A percentile compares a stretch with the other conserved stretches of the same genome.
phyloP scores from a whole-genome alignment of 108 stramenopile species.

The Nitzschia sp. region DNA sequence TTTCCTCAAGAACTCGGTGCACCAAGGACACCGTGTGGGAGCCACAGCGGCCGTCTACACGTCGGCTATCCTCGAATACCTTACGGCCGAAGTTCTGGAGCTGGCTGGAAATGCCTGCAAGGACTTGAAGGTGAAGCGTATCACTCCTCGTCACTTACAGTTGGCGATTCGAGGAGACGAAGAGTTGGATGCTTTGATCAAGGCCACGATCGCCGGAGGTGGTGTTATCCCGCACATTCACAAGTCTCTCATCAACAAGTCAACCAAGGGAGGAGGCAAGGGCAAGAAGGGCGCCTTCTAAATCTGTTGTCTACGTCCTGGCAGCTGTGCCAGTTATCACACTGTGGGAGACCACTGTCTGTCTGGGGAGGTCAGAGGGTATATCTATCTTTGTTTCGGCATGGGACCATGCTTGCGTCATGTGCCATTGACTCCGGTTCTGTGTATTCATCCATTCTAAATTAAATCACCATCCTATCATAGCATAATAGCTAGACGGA shows the following conservation, averaged over 20 bases:
- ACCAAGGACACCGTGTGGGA: slow-evolving; percentile 94
- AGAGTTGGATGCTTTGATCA: slow-evolving; percentile 99
- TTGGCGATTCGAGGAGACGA: slow-evolving; percentile 99
- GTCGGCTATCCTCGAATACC: slow-evolving; percentile 98
- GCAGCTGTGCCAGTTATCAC: neutral
- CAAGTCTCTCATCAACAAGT: slow-evolving; percentile 99
- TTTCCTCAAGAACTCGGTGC: slow-evolving; percentile 96
- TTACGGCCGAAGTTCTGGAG: slow-evolving; percentile 99
- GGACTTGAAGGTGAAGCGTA: slow-evolving; percentile 99
- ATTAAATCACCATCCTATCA: neutral
- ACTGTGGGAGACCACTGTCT: neutral
- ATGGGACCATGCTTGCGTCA: neutral
- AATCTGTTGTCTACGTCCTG: neutral
- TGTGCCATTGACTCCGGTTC: slow-evolving; percentile 2
- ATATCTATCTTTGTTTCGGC: neutral
- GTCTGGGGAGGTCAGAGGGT: slow-evolving; percentile 25
- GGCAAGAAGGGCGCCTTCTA: slow-evolving; percentile 63
- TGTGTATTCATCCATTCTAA: slow-evolving; percentile 4
- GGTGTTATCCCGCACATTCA: slow-evolving; percentile 99
- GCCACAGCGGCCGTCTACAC: slow-evolving; percentile 99
- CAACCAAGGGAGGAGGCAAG: slow-evolving; percentile 51
- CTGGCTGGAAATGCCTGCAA: slow-evolving; percentile 99
- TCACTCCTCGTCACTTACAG: slow-evolving; percentile 99
- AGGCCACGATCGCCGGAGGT: slow-evolving; percentile 99
- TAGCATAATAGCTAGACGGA: too few relatives aligned